phyloP scores from a whole-genome alignment of 345 rosid genomes.

The Moringa oleifera region DNA sequence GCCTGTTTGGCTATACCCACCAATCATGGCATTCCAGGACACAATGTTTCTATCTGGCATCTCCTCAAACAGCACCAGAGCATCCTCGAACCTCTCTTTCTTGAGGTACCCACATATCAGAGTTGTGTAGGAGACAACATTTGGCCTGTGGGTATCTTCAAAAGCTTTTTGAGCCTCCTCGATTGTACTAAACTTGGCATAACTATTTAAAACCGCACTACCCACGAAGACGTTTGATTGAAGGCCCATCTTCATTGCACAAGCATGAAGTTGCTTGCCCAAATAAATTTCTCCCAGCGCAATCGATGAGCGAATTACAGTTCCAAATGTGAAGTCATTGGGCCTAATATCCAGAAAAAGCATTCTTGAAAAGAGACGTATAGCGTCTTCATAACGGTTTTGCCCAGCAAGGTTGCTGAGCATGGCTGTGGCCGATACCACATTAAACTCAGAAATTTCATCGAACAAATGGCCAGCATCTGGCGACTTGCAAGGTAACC shows the following conservation, averaged over 20 bases:
- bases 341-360: constrained; percentile 47
- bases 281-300: constrained; percentile 32
- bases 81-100: constrained; percentile 40
- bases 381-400: constrained; percentile 40
- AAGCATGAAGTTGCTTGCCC: constrained; percentile 60
- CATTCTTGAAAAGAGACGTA: constrained; percentile 43
- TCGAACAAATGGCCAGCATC: constrained; percentile 41
- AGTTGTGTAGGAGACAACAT: constrained; percentile 66
- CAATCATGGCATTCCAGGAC: constrained; percentile 77
- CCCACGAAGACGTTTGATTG: constrained; percentile 66
- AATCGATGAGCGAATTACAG: constrained; percentile 50
- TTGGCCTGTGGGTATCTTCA: constrained; percentile 50
- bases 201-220: constrained; percentile 52
- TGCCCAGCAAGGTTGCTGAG: constrained; percentile 46
- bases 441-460: constrained; percentile 44
- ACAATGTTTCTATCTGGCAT: constrained; percentile 74
- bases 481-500: background rate
- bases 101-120: constrained; percentile 57
- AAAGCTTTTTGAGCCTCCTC: constrained; percentile 51
- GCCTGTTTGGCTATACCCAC: constrained; percentile 75
- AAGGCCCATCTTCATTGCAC: constrained; percentile 55
- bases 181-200: constrained; percentile 49
- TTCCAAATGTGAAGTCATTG: constrained; percentile 68
- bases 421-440: constrained; percentile 46
- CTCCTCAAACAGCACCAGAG: constrained; percentile 33